These are phyloP conservation scores for Aureobasidium sp. DNA, from an alignment of 2,329 filamentous ascomycete genomes.

Conservation along the genomic window DNA sequence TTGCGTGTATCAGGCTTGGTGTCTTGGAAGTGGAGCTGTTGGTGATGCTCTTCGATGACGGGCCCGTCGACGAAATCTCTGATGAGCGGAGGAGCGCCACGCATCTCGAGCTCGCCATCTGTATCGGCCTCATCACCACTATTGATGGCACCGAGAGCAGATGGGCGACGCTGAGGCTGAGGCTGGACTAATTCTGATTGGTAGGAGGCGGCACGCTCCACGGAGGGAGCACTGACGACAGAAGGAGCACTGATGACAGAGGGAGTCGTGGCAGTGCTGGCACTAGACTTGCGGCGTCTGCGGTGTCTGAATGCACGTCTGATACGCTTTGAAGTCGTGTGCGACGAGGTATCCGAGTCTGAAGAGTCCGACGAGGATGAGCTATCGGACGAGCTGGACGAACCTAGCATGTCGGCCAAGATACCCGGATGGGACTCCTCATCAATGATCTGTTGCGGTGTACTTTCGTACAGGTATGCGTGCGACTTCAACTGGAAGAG, in stretches of 20 bases:
- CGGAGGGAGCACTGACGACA: constrained; percentile 39
- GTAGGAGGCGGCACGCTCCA: constrained; percentile 24
- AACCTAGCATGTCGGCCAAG: constrained; percentile 72
- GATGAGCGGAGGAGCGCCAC: constrained; percentile 29
- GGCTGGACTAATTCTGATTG: constrained; percentile 2
- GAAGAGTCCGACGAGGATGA: constrained; percentile 41
- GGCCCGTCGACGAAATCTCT: constrained; percentile 40
- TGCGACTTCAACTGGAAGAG: constrained; percentile 90
- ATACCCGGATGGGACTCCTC: constrained; percentile 84
- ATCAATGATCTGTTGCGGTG: constrained; percentile 85
- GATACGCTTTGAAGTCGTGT: constrained; percentile 68
- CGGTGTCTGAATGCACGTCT: constrained; percentile 66
- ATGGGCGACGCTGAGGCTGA: constrained; percentile 29
- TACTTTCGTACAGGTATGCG: constrained; percentile 86
- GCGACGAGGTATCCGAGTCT: constrained; percentile 65
- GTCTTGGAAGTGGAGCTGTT: constrained; percentile 1
- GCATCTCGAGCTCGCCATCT: constrained; percentile 37
- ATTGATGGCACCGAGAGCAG: constrained; percentile 35
- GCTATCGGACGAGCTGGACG: constrained; percentile 52
- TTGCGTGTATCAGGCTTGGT: constrained; percentile 34
- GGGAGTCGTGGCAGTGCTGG: constrained; percentile 57
- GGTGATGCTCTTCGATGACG: constrained; percentile 31
- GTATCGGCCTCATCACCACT: constrained; percentile 50
- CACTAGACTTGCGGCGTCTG: constrained; percentile 69
- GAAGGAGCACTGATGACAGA: constrained; percentile 41